Conservation (phyloP, 2,329 filamentous ascomycete genomes). For the Sphaerulina populicola region DNA sequence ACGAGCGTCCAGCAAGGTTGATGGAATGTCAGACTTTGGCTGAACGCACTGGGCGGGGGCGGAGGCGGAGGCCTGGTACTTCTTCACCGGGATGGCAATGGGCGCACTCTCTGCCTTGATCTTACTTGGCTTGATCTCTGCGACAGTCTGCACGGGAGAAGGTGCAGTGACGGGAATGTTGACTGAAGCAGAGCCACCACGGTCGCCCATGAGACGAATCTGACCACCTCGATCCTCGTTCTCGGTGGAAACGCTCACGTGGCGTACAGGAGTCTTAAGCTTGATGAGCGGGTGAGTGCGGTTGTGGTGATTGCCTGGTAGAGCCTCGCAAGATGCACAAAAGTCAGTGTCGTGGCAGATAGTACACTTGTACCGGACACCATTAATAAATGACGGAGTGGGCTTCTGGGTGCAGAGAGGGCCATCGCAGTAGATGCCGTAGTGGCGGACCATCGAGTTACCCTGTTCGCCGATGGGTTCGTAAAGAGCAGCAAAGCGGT, state of each 20-base stretch:
- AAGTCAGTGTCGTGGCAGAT: slow-evolving; percentile 93
- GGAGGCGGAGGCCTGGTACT: slow-evolving; percentile 22
- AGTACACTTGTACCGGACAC: slow-evolving; percentile 91
- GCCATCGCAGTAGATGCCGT: slow-evolving; percentile 89
- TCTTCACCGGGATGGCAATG: slow-evolving; percentile 18
- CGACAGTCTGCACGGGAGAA: slow-evolving; percentile 62
- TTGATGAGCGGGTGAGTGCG: slow-evolving; percentile 95
- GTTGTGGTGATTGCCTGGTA: slow-evolving; percentile 77
- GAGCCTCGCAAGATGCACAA: slow-evolving; percentile 87
- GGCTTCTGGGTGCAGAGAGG: slow-evolving; percentile 64
- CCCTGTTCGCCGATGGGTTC: slow-evolving; percentile 52
- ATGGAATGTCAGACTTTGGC: slow-evolving; percentile 17
- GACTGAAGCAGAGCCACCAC: slow-evolving; percentile 16
- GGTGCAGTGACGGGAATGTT: slow-evolving; percentile 41
- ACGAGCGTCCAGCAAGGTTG: slow-evolving; percentile 48
- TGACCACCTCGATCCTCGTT: slow-evolving; percentile 65
- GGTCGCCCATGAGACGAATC: slow-evolving; percentile 67
- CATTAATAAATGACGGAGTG: slow-evolving; percentile 58
- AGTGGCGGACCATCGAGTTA: slow-evolving; percentile 52
- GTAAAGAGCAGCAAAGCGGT: slow-evolving; percentile 85
- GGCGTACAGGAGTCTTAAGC: slow-evolving; percentile 85
- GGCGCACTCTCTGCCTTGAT: slow-evolving; percentile 24
- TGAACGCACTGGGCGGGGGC: slow-evolving; percentile 14
- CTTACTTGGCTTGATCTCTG: slow-evolving; percentile 57
- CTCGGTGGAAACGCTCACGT: slow-evolving; percentile 76